These are phyloP conservation scores for Athelia psychrophila DNA, from an alignment of 1,284 basidiomycete genomes.

Conservation along the genomic window DNA sequence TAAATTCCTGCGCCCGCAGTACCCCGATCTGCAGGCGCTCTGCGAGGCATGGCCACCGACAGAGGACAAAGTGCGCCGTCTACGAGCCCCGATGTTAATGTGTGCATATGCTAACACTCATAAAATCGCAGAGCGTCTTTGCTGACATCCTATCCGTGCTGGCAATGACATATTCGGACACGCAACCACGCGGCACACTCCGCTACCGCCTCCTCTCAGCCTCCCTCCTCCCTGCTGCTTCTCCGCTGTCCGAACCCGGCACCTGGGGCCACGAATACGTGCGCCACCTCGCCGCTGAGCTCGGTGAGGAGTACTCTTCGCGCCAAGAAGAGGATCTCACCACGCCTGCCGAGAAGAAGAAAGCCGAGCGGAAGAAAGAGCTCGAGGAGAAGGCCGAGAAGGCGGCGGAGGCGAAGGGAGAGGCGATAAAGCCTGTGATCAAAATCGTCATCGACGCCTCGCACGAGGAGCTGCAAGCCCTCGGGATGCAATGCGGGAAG, in stretches of 20 bases:
- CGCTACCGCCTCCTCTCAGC: slow-evolving; percentile 85
- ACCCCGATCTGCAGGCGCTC: slow-evolving; percentile 82
- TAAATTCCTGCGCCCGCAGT: slow-evolving; percentile 97
- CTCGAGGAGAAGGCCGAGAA: slow-evolving; percentile 24
- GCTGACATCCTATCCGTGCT: slow-evolving; percentile 99
- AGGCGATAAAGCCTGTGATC: slow-evolving; percentile 13
- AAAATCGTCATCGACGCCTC: slow-evolving; percentile 42
- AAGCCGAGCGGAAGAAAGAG: not conserved
- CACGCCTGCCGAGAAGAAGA: slow-evolving; percentile 19
- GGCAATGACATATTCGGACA: slow-evolving; percentile 99
- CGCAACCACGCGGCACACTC: slow-evolving; percentile 90
- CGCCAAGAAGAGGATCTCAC: slow-evolving; percentile 49
- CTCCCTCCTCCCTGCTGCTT: slow-evolving; percentile 61
- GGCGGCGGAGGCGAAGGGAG: slow-evolving; percentile 24
- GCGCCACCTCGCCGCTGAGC: slow-evolving; percentile 93
- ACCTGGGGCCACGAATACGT: slow-evolving; percentile 99
- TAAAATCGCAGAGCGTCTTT: slow-evolving; percentile 68
- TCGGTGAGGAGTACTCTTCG: slow-evolving; percentile 88
- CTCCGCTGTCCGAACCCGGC: slow-evolving; percentile 83
- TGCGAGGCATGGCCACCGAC: slow-evolving; percentile 80
- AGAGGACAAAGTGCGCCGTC: slow-evolving; percentile 68
- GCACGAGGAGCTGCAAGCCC: slow-evolving; percentile 70
- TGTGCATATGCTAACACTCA: not conserved
- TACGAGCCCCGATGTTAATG: not conserved
- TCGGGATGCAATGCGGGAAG: slow-evolving; percentile 86